A percentile compares a stretch with the other conserved stretches of the same genome.
Conservation (phyloP, 2,329 filamentous ascomycete genomes). For the Ophiostoma sp. region DNA sequence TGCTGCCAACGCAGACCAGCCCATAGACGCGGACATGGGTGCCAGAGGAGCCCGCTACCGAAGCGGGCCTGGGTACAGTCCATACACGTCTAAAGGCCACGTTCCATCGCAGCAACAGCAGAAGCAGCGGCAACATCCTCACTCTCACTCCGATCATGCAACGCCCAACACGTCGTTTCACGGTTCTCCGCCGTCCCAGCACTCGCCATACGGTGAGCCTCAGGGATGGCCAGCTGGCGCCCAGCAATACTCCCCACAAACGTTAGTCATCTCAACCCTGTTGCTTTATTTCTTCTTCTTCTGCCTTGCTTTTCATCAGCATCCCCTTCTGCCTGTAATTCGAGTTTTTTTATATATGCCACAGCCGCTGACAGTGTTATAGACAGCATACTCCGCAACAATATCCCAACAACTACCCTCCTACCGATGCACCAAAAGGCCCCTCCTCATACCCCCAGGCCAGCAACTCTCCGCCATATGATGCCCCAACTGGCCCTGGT, state of each 20-base stretch:
- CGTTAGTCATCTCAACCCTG: constrained; percentile 33
- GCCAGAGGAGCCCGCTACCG: constrained; percentile 33
- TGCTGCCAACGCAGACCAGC: constrained; percentile 41
- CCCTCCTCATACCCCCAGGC: constrained; percentile 39
- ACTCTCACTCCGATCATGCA: constrained; percentile 26
- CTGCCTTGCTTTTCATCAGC: neutral
- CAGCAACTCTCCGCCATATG: constrained; percentile 47
- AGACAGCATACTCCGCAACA: constrained; percentile 43
- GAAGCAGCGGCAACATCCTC: constrained; percentile 19
- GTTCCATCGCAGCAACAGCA: constrained; percentile 7
- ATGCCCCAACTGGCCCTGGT: constrained; percentile 52
- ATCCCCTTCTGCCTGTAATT: neutral
- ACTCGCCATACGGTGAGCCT: constrained; percentile 39
- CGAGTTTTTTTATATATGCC: constrained; percentile 16
- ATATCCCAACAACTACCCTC: constrained; percentile 53
- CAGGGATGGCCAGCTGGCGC: constrained; percentile 37
- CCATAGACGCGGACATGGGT: constrained; percentile 46
- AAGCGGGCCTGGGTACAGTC: constrained; percentile 29
- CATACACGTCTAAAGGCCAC: constrained; percentile 31
- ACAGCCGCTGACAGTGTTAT: neutral
- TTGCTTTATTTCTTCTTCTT: too few species aligned
- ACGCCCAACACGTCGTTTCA: constrained; percentile 42
- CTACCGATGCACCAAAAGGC: constrained; percentile 45
- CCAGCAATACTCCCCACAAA: constrained; percentile 38
- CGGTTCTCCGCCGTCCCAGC: constrained; percentile 39